Evolutionary conservation across 116 monocot genomes (phyloP), one percentile per base, ranked within the genome.

Genomic region (Iris pallida): DNA sequence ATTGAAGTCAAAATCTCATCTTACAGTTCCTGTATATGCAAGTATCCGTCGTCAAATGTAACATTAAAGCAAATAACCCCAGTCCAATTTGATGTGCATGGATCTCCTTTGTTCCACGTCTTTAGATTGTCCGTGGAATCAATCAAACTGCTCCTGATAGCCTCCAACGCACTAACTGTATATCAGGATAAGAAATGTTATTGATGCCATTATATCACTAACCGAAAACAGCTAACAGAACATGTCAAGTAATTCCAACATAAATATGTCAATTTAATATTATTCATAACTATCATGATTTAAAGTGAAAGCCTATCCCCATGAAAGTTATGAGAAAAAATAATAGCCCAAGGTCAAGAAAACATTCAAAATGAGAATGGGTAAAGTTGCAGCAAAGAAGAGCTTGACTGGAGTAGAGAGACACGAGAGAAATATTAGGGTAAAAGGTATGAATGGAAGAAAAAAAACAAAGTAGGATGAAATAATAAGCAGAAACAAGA

Each of bases 11-110:
- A 45, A 75, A 16, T 49, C 16, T 64, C 20, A 41, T 55, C 81
- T 59, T 75, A 85, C 85, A 85, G 54, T 76, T 85, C 85, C 71
- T 61, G 40, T 65, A 85, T 59, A 72, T 85, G 85, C 59, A 81
- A 42, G 64, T 81, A 79, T 66, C 81, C 85, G 75, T 85, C 75
- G 11, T 6, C 15, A 2, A 69, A 55, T 53, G 78, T 78, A 44
- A 54, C 47, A 75, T 85, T 85, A 64, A 75, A 85, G 65, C 85
- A 85, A 49, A 78, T 58, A 75, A 85, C 65, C 48, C 72, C 78
- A 41, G 75, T 78, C 85, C 85, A 85, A 55, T 76, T 81, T 75
- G 74, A 72, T 55, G 49, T 57, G 78, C 85, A 85, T 46, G 85
- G 85, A 81, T 85, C 85, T 64, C 72, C 81, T 61, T 12, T 14